These are phyloP conservation scores for Saprolegnia diclina DNA, from an alignment of 352 stramenopile species.

Conservation along the genomic window DNA sequence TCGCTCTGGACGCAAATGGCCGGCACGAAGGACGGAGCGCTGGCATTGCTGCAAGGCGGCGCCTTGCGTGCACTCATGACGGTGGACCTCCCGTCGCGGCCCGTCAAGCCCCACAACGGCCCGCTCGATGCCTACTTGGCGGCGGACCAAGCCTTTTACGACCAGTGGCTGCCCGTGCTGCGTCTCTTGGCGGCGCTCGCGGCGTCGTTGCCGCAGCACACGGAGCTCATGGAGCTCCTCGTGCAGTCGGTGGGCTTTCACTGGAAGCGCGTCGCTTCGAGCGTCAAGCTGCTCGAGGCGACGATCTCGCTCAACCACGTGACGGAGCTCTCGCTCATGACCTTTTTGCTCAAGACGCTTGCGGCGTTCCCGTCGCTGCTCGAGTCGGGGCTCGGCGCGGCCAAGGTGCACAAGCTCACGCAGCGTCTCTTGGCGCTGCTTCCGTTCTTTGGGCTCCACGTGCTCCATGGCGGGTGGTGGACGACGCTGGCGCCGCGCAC, in stretches of 20 bases:
- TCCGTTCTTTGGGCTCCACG: conserved; percentile 51
- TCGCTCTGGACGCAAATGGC: conserved; percentile 69
- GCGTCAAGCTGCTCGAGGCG: conserved; percentile 44
- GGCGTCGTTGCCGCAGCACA: conserved; percentile 61
- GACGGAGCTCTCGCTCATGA: conserved; percentile 66
- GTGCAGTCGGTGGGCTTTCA: conserved; percentile 57
- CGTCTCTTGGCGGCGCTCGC: conserved; percentile 56
- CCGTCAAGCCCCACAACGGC: conserved; percentile 31
- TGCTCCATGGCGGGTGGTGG: conserved; percentile 65
- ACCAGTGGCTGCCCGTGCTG: conserved; percentile 71
- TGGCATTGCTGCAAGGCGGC: conserved; percentile 63
- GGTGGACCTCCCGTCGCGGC: conserved; percentile 26
- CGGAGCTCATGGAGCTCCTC: conserved; percentile 49
- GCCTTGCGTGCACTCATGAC: conserved; percentile 57
- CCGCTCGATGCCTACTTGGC: conserved; percentile 30
- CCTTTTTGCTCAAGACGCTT: conserved; percentile 75
- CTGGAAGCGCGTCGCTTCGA: conserved; percentile 54
- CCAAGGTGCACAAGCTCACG: conserved; percentile 75
- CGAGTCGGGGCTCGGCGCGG: conserved; percentile 44
- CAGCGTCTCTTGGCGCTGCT: conserved; percentile 63
- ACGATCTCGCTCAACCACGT: conserved; percentile 48
- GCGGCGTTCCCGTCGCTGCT: conserved; percentile 67
- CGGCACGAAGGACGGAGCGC: conserved; percentile 51
- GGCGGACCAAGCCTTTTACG: conserved; percentile 65
- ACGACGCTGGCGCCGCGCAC: conserved; percentile 33